Conservation (phyloP, 352 stramenopile genomes). For the Phytopythium litorale region DNA sequence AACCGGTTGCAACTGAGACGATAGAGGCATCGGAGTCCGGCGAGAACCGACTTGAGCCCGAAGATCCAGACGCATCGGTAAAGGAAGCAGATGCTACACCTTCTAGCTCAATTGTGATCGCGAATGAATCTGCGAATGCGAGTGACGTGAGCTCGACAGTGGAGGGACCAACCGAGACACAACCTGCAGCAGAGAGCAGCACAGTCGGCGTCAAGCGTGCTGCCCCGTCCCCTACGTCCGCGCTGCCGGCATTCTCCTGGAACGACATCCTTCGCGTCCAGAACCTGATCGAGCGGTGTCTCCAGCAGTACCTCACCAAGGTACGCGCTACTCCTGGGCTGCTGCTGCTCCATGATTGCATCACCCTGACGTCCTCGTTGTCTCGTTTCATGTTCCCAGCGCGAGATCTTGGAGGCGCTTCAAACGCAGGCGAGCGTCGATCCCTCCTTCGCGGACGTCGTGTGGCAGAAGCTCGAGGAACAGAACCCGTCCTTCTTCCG, state of each 20-base stretch:
- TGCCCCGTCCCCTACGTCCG: constrained; percentile 19
- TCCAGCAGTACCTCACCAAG: constrained; percentile 91
- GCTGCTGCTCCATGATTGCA: neutral
- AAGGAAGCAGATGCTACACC: neutral
- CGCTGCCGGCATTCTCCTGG: constrained; percentile 63
- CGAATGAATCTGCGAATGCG: neutral
- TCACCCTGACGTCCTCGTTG: neutral
- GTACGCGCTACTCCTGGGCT: constrained; percentile 16
- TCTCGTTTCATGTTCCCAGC: constrained; percentile 17
- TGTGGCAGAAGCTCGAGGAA: constrained; percentile 91
- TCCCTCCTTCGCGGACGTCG: constrained; percentile 74
- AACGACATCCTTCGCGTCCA: constrained; percentile 88
- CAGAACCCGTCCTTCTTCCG: constrained; percentile 90
- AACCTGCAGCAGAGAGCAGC: neutral
- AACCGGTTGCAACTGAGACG: neutral
- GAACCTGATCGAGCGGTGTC: constrained; percentile 88
- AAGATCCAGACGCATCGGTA: neutral
- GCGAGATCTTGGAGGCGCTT: constrained; percentile 57
- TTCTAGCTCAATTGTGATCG: neutral
- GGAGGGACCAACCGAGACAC: neutral
- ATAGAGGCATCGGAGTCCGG: neutral
- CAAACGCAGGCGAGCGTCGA: constrained; percentile 81
- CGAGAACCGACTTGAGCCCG: neutral
- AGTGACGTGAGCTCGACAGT: neutral
- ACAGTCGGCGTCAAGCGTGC: constrained; percentile 19